Evolutionary conservation across 257 asterid species (phyloP).

Genomic region (Henckelia pumila): DNA sequence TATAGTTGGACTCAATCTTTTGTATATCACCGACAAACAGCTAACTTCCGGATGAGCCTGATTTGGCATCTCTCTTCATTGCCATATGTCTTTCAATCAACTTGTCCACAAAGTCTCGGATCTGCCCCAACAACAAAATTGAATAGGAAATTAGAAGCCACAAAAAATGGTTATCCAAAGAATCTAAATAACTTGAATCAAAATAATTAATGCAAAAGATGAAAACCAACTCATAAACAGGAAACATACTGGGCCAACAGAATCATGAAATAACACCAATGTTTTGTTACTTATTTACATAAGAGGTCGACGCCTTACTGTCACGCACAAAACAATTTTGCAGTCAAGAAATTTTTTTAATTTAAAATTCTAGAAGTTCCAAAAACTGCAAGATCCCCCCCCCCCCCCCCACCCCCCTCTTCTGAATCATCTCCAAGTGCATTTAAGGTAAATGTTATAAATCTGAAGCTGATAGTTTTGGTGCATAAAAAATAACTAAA

Average conservation of each 20-base stretch:
- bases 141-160: slow-evolving; percentile 26
- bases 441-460: slow-evolving; percentile 13
- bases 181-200: slow-evolving; percentile 1
- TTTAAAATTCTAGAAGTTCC: neutral
- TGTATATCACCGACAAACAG: slow-evolving; percentile 25
- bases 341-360: slow-evolving; percentile 1
- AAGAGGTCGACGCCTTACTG: neutral
- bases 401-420: no score
- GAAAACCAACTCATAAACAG: slow-evolving; percentile 17
- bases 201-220: neutral
- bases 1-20: slow-evolving; percentile 22
- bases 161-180: slow-evolving; percentile 6
- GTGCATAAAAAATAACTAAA: slow-evolving; percentile 11
- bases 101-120: slow-evolving; percentile 91
- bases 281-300: neutral
- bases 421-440: slow-evolving; percentile 15
- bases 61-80: slow-evolving; percentile 54
- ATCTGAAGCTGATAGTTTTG: slow-evolving; percentile 9
- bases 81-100: slow-evolving; percentile 85
- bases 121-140: slow-evolving; percentile 47
- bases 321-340: slow-evolving; percentile 4
- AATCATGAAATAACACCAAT: slow-evolving; percentile 3
- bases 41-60: slow-evolving; percentile 41
- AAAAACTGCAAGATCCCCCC: neutral
- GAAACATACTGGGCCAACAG: neutral